Percentiles rank a stretch among this genome's conserved stretches.
Evolutionary conservation across 2,329 filamentous ascomycete genomes (phyloP).

Genomic region (Penicillium crustosum): DNA sequence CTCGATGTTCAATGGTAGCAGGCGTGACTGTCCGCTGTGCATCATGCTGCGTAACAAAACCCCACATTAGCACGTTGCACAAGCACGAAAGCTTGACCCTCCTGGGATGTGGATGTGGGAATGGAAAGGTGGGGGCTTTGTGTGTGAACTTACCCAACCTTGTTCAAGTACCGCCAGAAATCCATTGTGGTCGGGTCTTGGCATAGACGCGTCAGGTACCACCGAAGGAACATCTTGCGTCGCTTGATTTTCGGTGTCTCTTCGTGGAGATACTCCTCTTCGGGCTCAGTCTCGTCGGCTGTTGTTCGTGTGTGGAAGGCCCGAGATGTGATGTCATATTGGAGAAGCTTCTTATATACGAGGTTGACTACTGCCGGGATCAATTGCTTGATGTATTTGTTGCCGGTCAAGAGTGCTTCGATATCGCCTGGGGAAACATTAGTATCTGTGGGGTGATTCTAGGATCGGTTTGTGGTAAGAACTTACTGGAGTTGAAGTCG

Average conservation of each 20-base stretch:
- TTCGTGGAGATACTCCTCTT: constrained; percentile 64
- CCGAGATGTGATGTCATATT: constrained; percentile 78
- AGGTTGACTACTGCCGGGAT: constrained; percentile 82
- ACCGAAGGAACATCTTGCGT: constrained; percentile 74
- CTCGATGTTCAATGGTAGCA: constrained; percentile 73
- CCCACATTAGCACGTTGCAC: constrained; percentile 5
- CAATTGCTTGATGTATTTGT: constrained; percentile 77
- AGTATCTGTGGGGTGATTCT: not conserved
- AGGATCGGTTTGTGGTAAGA: constrained; percentile 1
- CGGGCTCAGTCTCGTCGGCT: constrained; percentile 62
- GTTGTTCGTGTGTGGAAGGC: constrained; percentile 65
- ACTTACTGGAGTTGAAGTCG: constrained; percentile 69
- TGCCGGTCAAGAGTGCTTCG: constrained; percentile 65
- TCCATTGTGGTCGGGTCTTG: constrained; percentile 72
- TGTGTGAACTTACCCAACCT: constrained; percentile 63
- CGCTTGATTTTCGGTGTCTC: constrained; percentile 72
- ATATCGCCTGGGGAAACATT: constrained; percentile 60
- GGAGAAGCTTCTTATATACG: constrained; percentile 77
- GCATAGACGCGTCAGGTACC: constrained; percentile 72
- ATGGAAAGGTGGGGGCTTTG: no score
- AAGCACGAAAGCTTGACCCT: not conserved
- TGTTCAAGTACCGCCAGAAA: constrained; percentile 82
- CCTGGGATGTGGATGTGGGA: not conserved
- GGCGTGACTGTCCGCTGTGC: constrained; percentile 73
- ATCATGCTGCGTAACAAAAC: constrained; percentile 57